Conservation (phyloP, 2,329 filamentous ascomycete species). For the Microsporum ferrugineum region DNA sequence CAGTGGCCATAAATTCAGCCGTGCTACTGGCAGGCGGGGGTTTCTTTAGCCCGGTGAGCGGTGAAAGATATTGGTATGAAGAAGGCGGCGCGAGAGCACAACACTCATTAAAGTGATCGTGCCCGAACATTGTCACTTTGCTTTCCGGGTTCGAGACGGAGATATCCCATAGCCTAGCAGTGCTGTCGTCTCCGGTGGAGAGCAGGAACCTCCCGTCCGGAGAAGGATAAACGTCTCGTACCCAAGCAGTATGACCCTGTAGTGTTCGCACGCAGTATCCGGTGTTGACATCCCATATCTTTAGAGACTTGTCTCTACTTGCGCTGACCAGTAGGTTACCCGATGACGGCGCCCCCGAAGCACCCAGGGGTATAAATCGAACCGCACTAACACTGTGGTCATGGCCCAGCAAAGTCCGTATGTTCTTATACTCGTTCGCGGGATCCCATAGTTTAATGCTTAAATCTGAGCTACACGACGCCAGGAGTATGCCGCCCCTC, state of each 20-base stretch:
- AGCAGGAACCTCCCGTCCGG: constrained; percentile 72
- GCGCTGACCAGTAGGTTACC: constrained; percentile 79
- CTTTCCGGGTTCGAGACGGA: constrained; percentile 48
- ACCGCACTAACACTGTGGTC: constrained; percentile 86
- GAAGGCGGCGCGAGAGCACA: constrained; percentile 73
- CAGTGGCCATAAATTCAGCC: constrained; percentile 82
- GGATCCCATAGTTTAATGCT: constrained; percentile 96
- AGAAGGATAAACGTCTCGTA: constrained; percentile 76
- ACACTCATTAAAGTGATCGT: constrained; percentile 79
- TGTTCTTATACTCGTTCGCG: constrained; percentile 86
- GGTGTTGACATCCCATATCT: constrained; percentile 87
- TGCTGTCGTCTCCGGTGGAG: constrained; percentile 72
- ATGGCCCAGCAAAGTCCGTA: constrained; percentile 78
- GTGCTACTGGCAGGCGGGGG: constrained; percentile 60
- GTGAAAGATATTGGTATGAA: constrained; percentile 63
- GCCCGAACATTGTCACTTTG: constrained; percentile 70
- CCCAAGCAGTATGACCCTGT: constrained; percentile 75
- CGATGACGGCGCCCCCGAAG: constrained; percentile 63
- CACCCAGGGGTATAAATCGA: constrained; percentile 75
- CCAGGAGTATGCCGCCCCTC: constrained; percentile 64
- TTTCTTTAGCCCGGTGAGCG: constrained; percentile 72
- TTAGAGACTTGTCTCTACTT: constrained; percentile 70
- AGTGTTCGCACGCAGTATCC: constrained; percentile 90
- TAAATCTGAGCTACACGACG: constrained; percentile 75
- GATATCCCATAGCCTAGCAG: constrained; percentile 74